Evolutionary conservation across 371 early-diverging fungal species (phyloP).

Genomic region (Rhizopus delemar): DNA sequence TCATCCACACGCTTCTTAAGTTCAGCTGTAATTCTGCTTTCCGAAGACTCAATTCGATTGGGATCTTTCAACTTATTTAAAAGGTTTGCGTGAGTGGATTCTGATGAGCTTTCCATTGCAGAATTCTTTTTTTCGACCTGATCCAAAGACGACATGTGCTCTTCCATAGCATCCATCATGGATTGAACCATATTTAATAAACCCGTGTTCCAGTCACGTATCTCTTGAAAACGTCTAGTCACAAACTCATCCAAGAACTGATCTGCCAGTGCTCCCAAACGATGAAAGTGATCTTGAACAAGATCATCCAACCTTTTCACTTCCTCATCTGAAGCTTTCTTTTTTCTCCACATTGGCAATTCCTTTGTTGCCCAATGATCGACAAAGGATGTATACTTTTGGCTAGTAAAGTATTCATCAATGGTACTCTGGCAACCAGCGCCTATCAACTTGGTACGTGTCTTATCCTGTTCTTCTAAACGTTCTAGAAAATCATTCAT

Average conservation of each 20-base stretch:
- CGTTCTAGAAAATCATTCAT: slow-evolving; percentile 46
- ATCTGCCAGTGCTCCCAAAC: slow-evolving; percentile 15
- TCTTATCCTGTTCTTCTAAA: slow-evolving; percentile 36
- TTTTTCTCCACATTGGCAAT: slow-evolving; percentile 24
- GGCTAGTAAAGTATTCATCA: slow-evolving; percentile 31
- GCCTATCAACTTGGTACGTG: slow-evolving; percentile 41
- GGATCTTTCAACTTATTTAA: slow-evolving; percentile 21
- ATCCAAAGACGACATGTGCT: slow-evolving; percentile 32
- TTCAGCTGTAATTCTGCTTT: slow-evolving; percentile 37
- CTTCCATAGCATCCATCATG: slow-evolving; percentile 44
- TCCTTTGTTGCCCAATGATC: slow-evolving; percentile 31
- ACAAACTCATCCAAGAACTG: slow-evolving; percentile 36
- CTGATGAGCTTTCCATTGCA: not conserved
- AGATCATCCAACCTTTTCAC: slow-evolving; percentile 56
- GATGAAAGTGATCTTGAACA: slow-evolving; percentile 53
- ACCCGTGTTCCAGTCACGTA: slow-evolving; percentile 30
- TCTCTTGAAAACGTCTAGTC: slow-evolving; percentile 26
- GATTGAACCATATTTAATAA: slow-evolving; percentile 44
- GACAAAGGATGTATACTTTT: slow-evolving; percentile 33
- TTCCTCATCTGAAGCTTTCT: slow-evolving; percentile 25
- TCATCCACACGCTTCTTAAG: slow-evolving; percentile 23
- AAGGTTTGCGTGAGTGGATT: slow-evolving; percentile 6
- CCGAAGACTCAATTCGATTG: slow-evolving; percentile 38
- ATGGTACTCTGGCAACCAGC: slow-evolving; percentile 32
- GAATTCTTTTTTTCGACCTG: slow-evolving; percentile 5